These are phyloP conservation scores for Limtongozyma cylindracea DNA, from an alignment of 805 yeast species.

Conservation along the genomic window DNA sequence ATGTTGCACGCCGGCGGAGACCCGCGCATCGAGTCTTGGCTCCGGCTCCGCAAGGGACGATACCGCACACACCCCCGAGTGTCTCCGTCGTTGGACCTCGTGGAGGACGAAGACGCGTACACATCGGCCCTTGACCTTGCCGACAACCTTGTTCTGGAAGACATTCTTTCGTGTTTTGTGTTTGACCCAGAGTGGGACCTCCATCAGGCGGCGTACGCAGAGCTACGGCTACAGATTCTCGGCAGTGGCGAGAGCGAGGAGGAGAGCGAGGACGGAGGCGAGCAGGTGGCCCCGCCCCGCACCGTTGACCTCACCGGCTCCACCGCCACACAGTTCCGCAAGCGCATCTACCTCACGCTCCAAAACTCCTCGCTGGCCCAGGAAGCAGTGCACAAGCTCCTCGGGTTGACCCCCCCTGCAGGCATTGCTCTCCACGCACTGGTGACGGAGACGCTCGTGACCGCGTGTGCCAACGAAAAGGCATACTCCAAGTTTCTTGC, in stretches of 20 bases:
- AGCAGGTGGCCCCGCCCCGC: conserved; percentile 13
- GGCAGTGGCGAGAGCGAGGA: conserved; percentile 1
- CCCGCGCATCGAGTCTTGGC: too few relatives aligned
- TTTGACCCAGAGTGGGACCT: conserved; percentile 23
- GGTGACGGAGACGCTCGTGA: conserved; percentile 45
- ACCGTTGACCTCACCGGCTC: conserved; percentile 36
- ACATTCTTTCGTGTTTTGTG: conserved; percentile 20
- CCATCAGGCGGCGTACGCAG: conserved; percentile 21
- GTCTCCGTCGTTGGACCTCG: conserved; percentile 27
- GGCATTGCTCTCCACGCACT: too few relatives aligned
- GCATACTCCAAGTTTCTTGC: conserved; percentile 77
- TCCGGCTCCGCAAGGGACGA: too few relatives aligned
- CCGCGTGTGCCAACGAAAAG: conserved; percentile 67
- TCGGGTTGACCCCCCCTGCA: conserved; percentile 13
- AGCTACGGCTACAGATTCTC: conserved; percentile 4
- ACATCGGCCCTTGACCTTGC: conserved; percentile 30
- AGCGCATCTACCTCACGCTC: conserved; percentile 53
- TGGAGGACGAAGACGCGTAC: conserved; percentile 34
- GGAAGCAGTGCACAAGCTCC: conserved; percentile 75
- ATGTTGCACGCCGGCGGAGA: too few relatives aligned
- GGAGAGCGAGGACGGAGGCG: conserved; percentile 1
- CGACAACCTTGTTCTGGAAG: conserved; percentile 19
- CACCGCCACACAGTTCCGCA: conserved; percentile 47
- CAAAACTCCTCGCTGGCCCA: conserved; percentile 83
- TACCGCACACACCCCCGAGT: too few relatives aligned